Percentiles rank a stretch among this genome's conserved stretches.
Conservation (phyloP, 148 eudicot genomes). For the Mesembryanthemum crystallinum region DNA sequence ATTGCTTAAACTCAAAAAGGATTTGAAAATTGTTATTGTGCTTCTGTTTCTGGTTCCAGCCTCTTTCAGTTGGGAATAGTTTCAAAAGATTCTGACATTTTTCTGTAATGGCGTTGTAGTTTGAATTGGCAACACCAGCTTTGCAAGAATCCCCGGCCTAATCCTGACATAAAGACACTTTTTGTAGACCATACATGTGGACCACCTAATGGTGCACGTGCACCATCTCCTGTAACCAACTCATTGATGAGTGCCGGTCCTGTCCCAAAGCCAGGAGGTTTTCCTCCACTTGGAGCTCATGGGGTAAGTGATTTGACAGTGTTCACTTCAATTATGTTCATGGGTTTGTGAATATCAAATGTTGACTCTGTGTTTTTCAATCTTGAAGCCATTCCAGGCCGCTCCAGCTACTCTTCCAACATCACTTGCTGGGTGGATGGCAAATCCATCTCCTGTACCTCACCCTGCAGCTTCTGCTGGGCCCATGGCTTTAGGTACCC, state of each 20-base stretch:
- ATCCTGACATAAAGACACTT: slow-evolving; percentile 91
- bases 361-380: slow-evolving; percentile 22
- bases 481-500: slow-evolving; percentile 62
- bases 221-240: slow-evolving; percentile 81
- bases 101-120: slow-evolving; percentile 39
- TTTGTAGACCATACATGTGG: slow-evolving; percentile 93
- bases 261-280: slow-evolving; percentile 69
- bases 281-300: slow-evolving; percentile 87
- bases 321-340: slow-evolving; percentile 7
- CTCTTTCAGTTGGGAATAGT: neutral
- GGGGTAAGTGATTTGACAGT: slow-evolving; percentile 49
- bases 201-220: slow-evolving; percentile 80
- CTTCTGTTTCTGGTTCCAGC: neutral
- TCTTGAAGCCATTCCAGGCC: slow-evolving; percentile 66
- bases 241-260: slow-evolving; percentile 56
- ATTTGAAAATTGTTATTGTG: neutral
- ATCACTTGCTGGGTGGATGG: slow-evolving; percentile 85
- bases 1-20: neutral
- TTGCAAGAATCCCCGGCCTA: slow-evolving; percentile 84
- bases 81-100: slow-evolving; percentile 15
- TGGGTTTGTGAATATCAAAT: slow-evolving; percentile 9
- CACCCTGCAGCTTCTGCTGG: slow-evolving; percentile 83
- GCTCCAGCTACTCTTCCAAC: slow-evolving; percentile 59
- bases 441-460: slow-evolving; percentile 71
- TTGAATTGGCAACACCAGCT: slow-evolving; percentile 98